Evolutionary conservation across 2,329 filamentous ascomycete species (phyloP).

Genomic region (Pseudocercospora macadamiae): DNA sequence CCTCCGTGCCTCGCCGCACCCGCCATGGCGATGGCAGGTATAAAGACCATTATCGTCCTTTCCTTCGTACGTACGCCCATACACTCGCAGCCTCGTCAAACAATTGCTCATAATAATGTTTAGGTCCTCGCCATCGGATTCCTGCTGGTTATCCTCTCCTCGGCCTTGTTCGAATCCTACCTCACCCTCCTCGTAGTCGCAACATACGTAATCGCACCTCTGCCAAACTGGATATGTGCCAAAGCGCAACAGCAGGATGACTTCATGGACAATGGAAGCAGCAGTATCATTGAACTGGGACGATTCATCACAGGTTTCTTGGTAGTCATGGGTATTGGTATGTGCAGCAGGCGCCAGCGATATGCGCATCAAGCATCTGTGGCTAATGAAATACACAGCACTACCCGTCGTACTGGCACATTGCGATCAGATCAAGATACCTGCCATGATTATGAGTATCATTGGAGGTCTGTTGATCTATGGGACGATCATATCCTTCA

Average conservation of each 20-base stretch:
- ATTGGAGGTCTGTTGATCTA: constrained; percentile 93
- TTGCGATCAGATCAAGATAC: constrained; percentile 75
- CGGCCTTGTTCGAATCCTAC: constrained; percentile 92
- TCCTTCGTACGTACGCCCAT: constrained; percentile 73
- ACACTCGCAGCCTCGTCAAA: constrained; percentile 15
- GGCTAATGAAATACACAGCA: constrained; percentile 56
- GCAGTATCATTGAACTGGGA: constrained; percentile 86
- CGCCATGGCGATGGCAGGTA: constrained; percentile 69
- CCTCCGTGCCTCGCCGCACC: not conserved
- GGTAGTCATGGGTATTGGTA: constrained; percentile 96
- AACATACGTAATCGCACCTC: constrained; percentile 88
- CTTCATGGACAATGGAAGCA: constrained; percentile 85
- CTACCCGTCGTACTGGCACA: constrained; percentile 88
- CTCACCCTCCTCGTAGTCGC: constrained; percentile 93
- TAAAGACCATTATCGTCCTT: constrained; percentile 98
- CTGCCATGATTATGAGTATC: constrained; percentile 95
- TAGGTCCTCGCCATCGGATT: constrained; percentile 95
- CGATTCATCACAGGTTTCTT: constrained; percentile 93
- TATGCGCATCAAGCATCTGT: not conserved
- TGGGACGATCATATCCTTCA: constrained; percentile 96
- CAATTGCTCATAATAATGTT: constrained; percentile 1
- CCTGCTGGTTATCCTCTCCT: constrained; percentile 97
- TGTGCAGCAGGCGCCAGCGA: constrained; percentile 42
- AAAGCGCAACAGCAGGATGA: constrained; percentile 91
- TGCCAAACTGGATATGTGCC: constrained; percentile 95